Base-by-base conservation (phyloP, 2,329 filamentous ascomycete genomes). In the Stemphylium vesicarium region DNA sequence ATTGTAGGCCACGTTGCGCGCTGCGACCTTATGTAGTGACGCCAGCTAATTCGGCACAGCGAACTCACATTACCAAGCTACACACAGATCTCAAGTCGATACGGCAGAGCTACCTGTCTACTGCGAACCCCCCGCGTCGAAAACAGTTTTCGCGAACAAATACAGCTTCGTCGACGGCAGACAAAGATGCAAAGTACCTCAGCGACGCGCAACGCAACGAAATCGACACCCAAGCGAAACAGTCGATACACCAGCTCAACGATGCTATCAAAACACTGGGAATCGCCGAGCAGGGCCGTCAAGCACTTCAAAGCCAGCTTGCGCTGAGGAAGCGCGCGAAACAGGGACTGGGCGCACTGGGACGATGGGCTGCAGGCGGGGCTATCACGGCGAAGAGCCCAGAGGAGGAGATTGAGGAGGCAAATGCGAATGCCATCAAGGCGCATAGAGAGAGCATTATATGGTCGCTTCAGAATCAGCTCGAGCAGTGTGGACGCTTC, bases 61-160 rank as follows among this genome's bases (percentile, higher is more conserved):
- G 96, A 73, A 84, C 87, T 7, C 92, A 96, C 73, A 96, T 98
- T 57, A 79, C 85, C 57, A 91, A 89, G 45, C 86, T 99, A 32
- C 88, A 92, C 66, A 80, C 80, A 63, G 91, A 97, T 69, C 88
- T 99, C 16, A 87, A 86, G 71, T 86, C 88, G 56, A 92, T 96
- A 68, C 90, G 94, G 56, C 91, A 92, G 66, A 87, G 92, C 55
- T 99, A 99, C 78, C 90, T 99, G 46, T 95, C 93, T 29, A 92
- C 89, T 18, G 86, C 88, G 5, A 84, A 85, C 60, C 85, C 88
- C 18, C 85, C 87, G 61, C 73, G 78, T 12, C 75, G 78, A 50
- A 76, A 77, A 43, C 81, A 85, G 59, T 79, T 81, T 24, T 78
- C 79, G 44, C 72, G 71, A 50, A 54, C 57, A 42, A 62, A 62